These are phyloP conservation scores for Clarireedia sp. DNA, from an alignment of 2,329 filamentous ascomycete species.

Conservation along the genomic window DNA sequence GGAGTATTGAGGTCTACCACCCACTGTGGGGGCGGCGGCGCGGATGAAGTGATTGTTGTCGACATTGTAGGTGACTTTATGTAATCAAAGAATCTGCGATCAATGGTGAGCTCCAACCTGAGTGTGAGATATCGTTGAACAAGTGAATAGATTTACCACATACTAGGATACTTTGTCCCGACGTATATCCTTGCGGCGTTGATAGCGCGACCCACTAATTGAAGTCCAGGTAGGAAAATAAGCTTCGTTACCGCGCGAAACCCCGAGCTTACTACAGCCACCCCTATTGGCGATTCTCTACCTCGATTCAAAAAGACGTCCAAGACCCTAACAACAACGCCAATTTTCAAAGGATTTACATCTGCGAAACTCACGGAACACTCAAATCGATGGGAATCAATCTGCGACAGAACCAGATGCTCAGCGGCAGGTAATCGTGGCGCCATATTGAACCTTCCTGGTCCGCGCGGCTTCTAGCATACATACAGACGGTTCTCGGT, in stretches of 20 bases:
- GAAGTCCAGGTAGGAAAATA: neutral
- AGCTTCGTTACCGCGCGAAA: slow-evolving; percentile 2
- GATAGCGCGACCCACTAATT: neutral
- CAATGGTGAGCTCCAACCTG: neutral
- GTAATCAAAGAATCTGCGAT: neutral
- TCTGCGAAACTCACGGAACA: slow-evolving; percentile 2
- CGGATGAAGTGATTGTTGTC: neutral
- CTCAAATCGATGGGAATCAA: slow-evolving; percentile 20
- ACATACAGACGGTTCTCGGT: slow-evolving; percentile 22
- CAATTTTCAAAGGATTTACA: slow-evolving; percentile 6
- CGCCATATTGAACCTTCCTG: slow-evolving; percentile 12
- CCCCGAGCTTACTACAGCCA: slow-evolving; percentile 13
- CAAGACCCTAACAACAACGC: slow-evolving; percentile 5
- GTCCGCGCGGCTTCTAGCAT: neutral
- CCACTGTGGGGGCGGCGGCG: slow-evolving; percentile 62
- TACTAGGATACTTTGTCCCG: neutral
- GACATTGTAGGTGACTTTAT: neutral
- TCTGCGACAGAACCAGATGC: slow-evolving; percentile 13
- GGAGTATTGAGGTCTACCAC: slow-evolving; percentile 69
- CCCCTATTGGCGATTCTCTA: slow-evolving; percentile 10
- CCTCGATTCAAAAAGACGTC: slow-evolving; percentile 8
- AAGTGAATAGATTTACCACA: neutral
- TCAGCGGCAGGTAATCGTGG: slow-evolving; percentile 20
- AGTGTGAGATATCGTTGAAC: neutral
- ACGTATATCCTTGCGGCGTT: neutral